A percentile compares a stretch with the other conserved stretches of the same genome.
These are phyloP conservation scores for Lycium barbarum DNA, from an alignment of 257 asterid species.

Conservation along the genomic window DNA sequence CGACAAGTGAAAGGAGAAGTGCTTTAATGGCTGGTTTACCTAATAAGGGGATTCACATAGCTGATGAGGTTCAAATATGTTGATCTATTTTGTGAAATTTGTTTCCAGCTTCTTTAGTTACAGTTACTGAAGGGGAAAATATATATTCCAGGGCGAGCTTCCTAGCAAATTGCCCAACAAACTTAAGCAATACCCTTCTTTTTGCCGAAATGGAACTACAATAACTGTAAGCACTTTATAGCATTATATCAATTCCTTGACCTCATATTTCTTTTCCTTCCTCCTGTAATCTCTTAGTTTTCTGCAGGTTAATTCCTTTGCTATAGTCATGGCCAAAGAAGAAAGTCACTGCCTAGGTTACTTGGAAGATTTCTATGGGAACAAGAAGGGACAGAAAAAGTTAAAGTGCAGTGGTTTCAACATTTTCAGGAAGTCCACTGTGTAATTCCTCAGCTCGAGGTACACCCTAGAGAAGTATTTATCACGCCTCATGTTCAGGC, in stretches of 20 bases:
- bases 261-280: not conserved
- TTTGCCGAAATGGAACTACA: slow-evolving; percentile 41
- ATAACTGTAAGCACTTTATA: slow-evolving; percentile 48
- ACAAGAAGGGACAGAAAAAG: slow-evolving; percentile 50
- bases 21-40: slow-evolving; percentile 36
- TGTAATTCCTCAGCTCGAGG: slow-evolving; percentile 39
- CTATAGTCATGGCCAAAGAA: slow-evolving; percentile 43
- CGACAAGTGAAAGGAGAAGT: slow-evolving; percentile 26
- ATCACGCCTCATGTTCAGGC: slow-evolving; percentile 48
- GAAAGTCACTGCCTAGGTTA: slow-evolving; percentile 49
- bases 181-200: slow-evolving; percentile 64
- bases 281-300: not conserved
- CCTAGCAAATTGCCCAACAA: slow-evolving; percentile 38
- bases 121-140: slow-evolving; percentile 17
- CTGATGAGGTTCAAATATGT: slow-evolving; percentile 33
- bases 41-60: slow-evolving; percentile 26
- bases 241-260: slow-evolving; percentile 27
- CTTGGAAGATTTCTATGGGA: slow-evolving; percentile 67
- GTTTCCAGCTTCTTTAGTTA: slow-evolving; percentile 19
- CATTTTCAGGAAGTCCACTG: slow-evolving; percentile 45
- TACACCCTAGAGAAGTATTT: slow-evolving; percentile 59
- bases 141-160: slow-evolving; percentile 39
- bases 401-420: slow-evolving; percentile 47
- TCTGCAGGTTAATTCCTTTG: slow-evolving; percentile 43
- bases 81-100: not conserved